Base-by-base conservation (phyloP, 306 rosid genomes). In the Cicer bijugum region DNA sequence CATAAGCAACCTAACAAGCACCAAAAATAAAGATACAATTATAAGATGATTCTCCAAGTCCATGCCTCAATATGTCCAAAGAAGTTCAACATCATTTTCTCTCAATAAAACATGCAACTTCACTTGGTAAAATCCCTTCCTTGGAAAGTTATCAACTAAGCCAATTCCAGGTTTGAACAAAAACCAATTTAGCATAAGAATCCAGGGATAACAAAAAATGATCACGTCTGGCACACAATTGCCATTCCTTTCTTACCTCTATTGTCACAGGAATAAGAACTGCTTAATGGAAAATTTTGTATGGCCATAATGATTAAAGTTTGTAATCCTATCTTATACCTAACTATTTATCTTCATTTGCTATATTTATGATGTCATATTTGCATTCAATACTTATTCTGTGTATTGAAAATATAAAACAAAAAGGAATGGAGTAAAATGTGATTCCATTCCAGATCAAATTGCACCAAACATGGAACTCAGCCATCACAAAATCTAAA, bases 1-100 rank as follows among this genome's bases (percentile, higher is more conserved):
- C 16, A 19, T 28, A 67, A 67, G 72, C 77, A 78, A 82, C 82
- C 89, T 83, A 78, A 62, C 69, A 77, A 40, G 48, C 60, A 71
- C 56, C 66, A 62, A 42, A 17, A 9, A 10, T 44, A 78, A 75
- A 77, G 0, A 67, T 55, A 68, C 19, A 60, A 60, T 65, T 79
- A 68, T 55, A 82, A 33, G 75, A 82, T 40, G 53, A 38, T 61
- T 75, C 58, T 48, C 67, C 59, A 44, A 7, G 66, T 37, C 69
- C 72, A 71, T 40, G 20, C 76, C 67, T 53, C 67, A 70, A 44
- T 37, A 6, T 23, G 38, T 79, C 47, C 28, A 66, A 28, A 53
- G 12, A 78, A 12, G 57, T 51, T 45, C 48, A 59, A 72, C 12
- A 77, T 57, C 28, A 75, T 67, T 76, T 48, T 72, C 63, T 39